A percentile compares a stretch with the other conserved stretches of the same genome.
phyloP scores from a whole-genome alignment of 176 grass and related monocot species.

The Guadua angustifolia region DNA sequence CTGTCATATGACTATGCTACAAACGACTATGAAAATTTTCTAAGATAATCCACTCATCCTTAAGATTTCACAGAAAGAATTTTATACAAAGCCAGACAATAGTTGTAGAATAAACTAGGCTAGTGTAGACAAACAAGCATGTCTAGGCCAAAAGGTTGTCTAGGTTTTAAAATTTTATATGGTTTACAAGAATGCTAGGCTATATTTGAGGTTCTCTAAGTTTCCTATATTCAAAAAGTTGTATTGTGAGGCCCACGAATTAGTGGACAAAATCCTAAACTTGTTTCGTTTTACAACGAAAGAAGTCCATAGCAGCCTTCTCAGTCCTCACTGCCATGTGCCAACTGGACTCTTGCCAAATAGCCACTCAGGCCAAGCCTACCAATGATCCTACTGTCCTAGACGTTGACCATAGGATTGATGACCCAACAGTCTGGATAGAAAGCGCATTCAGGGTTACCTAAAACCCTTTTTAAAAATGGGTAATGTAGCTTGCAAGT shows the following conservation, averaged over 20 bases:
- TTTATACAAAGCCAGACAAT: conserved; percentile 19
- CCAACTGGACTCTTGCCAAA: background rate
- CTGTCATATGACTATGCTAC: background rate
- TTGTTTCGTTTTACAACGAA: conserved; percentile 3
- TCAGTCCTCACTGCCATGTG: background rate
- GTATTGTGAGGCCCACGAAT: background rate
- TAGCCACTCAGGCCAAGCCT: background rate
- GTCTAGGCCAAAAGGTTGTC: conserved; percentile 20
- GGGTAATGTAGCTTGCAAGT: conserved; percentile 10
- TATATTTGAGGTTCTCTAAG: conserved; percentile 29
- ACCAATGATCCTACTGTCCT: conserved; percentile 18
- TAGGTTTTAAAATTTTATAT: conserved; percentile 6
- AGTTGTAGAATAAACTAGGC: background rate
- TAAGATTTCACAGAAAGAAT: conserved; percentile 15
- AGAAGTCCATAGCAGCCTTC: background rate
- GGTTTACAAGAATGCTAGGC: background rate
- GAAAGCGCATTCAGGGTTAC: background rate
- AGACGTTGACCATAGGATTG: conserved; percentile 4
- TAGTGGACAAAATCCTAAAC: background rate
- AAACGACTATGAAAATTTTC: background rate
- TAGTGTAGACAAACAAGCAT: background rate
- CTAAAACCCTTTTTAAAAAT: background rate
- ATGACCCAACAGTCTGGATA: conserved; percentile 7
- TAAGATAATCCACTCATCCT: background rate
- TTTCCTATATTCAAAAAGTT: background rate